Percentiles rank a stretch among this genome's conserved stretches.
Conservation (phyloP, 2,329 filamentous ascomycete genomes). For the Hypoxylon sp. region DNA sequence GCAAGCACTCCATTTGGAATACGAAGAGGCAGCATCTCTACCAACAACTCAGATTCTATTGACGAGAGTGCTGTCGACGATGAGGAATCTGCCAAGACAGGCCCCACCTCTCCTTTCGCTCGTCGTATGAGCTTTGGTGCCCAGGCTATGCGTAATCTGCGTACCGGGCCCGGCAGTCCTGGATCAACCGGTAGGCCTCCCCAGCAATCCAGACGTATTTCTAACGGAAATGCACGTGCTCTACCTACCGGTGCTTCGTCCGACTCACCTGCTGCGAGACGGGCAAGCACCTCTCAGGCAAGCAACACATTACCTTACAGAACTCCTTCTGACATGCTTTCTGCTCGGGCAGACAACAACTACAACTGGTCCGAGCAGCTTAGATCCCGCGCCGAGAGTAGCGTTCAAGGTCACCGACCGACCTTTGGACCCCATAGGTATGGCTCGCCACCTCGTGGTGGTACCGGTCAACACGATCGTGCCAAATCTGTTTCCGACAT, state of each 20-base stretch:
- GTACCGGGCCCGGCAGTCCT: slow-evolving; percentile 71
- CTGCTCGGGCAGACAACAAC: slow-evolving; percentile 82
- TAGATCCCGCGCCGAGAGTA: slow-evolving; percentile 90
- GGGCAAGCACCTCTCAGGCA: slow-evolving; percentile 65
- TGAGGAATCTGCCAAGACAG: slow-evolving; percentile 71
- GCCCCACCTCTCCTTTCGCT: slow-evolving; percentile 80
- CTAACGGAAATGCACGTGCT: slow-evolving; percentile 48
- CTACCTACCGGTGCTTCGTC: slow-evolving; percentile 58
- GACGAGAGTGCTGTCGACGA: slow-evolving; percentile 84
- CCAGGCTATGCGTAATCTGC: slow-evolving; percentile 80
- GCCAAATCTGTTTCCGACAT: slow-evolving; percentile 79
- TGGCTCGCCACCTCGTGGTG: slow-evolving; percentile 61
- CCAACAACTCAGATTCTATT: slow-evolving; percentile 73
- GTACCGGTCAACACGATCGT: slow-evolving; percentile 70
- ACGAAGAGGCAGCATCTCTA: slow-evolving; percentile 79
- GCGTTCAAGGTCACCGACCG: slow-evolving; percentile 70
- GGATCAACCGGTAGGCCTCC: slow-evolving; percentile 74
- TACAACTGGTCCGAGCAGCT: slow-evolving; percentile 99
- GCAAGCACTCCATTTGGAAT: slow-evolving; percentile 65
- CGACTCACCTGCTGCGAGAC: slow-evolving; percentile 55
- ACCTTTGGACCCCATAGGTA: slow-evolving; percentile 65
- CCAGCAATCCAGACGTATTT: slow-evolving; percentile 50
- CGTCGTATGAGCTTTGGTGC: slow-evolving; percentile 93
- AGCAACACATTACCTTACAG: slow-evolving; percentile 70
- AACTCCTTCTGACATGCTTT: slow-evolving; percentile 77